Base-by-base conservation (phyloP, 306 rosid genomes). In the Amphicarpaea edgeworthii region DNA sequence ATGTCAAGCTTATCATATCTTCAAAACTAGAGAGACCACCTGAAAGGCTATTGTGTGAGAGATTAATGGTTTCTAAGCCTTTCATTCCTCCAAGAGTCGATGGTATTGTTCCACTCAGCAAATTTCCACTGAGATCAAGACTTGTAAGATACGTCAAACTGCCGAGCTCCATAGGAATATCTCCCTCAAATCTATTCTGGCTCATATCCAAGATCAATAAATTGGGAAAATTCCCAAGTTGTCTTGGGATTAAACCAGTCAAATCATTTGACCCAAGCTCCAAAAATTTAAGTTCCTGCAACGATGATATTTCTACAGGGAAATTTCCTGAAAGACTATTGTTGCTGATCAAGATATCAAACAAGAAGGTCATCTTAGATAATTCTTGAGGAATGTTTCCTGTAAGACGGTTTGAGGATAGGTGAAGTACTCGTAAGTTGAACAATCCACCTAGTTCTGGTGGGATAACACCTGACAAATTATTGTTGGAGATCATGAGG, bases 11-110 rank as follows among this genome's bases (percentile, higher is more conserved):
- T 51, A 8, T 51, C 28, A 51, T 19, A 17, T 9, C 59, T 8
- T 51, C 28, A 8, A 51, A 51, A 14, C 28, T 51, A 51, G 58
- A 51, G 10, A 51, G 58, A 8, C 12, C 24, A 51, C 58, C 58
- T 51, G 58, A 51, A 19, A 51, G 58, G 8, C 47, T 15, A 24
- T 53, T 43, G 37, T 6, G 68, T n/a, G 37, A 77, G 12, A 51
- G 24, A 51, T 51, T 51, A 24, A 51, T 26, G 24, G 10, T n/a
- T 62, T 57, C 75, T n/a, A 85, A 71, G 28, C 7, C 26, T 60
- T 34, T 43, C 43, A 82, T 59, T 8, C 24, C n/a, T 12, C 84
- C 86, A 57, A 79, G 68, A 3, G 11, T 37, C 42, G 77, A 1
- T 19, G 89, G 84, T 51, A 51, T 2, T 51, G 26, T 8, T 51